phyloP scores from a whole-genome alignment of 345 rosid species.

The Garcia nutans region DNA sequence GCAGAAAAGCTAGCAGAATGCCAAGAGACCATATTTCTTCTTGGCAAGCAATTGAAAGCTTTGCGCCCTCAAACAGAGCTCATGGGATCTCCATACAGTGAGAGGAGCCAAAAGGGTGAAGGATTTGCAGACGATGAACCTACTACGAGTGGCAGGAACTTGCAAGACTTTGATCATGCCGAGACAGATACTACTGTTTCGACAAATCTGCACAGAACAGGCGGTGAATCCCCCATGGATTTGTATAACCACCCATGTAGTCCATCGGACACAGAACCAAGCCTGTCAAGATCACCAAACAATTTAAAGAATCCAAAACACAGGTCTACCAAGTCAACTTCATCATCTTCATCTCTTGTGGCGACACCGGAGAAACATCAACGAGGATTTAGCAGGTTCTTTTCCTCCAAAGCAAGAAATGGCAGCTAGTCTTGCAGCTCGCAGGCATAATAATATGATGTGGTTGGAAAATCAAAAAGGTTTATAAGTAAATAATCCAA shows the following conservation, averaged over 20 bases:
- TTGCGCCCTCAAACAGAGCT: conserved; percentile 64
- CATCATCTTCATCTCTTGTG: conserved; percentile 51
- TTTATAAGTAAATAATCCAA: conserved; percentile 8
- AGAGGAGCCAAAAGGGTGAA: conserved; percentile 46
- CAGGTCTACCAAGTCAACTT: conserved; percentile 58
- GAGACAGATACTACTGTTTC: conserved; percentile 38
- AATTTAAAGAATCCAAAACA: conserved; percentile 44
- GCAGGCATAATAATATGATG: conserved; percentile 15
- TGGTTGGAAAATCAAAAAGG: not conserved
- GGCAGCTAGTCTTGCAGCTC: conserved; percentile 32
- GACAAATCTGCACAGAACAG: conserved; percentile 27
- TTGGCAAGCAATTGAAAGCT: conserved; percentile 88
- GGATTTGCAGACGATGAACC: conserved; percentile 41
- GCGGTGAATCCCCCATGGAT: conserved; percentile 42
- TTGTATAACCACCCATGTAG: conserved; percentile 38
- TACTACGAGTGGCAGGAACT: conserved; percentile 36
- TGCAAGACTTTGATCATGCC: conserved; percentile 37
- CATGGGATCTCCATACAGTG: conserved; percentile 44
- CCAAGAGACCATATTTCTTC: conserved; percentile 92
- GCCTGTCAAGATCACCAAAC: conserved; percentile 50
- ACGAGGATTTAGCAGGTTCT: conserved; percentile 89
- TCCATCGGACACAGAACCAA: conserved; percentile 55
- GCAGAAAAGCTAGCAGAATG: conserved; percentile 95
- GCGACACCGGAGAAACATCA: conserved; percentile 68
- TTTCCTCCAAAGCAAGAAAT: conserved; percentile 78